These are phyloP conservation scores for Pelargonium cotyledonis DNA, from an alignment of 441 rosid genomes.

Conservation along the genomic window DNA sequence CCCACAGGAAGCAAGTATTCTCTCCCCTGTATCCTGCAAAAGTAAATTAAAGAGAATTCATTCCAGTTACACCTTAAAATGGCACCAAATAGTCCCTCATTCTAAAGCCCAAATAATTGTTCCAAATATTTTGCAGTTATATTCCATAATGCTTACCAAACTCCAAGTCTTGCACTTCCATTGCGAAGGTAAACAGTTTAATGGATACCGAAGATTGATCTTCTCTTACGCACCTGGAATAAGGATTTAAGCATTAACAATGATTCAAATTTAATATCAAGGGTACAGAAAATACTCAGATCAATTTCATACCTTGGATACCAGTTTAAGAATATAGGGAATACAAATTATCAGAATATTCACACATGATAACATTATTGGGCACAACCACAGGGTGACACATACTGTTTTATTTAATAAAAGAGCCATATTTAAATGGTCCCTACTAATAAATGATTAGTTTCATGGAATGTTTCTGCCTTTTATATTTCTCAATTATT, in stretches of 20 bases:
- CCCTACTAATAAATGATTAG: no score
- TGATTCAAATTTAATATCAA: not conserved
- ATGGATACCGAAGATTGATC: slow-evolving; percentile 84
- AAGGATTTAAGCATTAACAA: slow-evolving; percentile 13
- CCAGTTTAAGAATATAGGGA: not conserved
- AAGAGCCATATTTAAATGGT: no score
- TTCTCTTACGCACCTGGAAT: slow-evolving; percentile 79
- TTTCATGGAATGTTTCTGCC: no score
- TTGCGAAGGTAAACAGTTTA: slow-evolving; percentile 75
- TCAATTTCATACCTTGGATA: not conserved
- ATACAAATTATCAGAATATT: not conserved
- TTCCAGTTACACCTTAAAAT: not conserved
- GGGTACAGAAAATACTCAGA: not conserved
- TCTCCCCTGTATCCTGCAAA: slow-evolving; percentile 73
- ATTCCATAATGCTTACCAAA: slow-evolving; percentile 55
- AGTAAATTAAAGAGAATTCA: slow-evolving; percentile 17
- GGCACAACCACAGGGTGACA: no score
- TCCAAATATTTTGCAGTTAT: not conserved
- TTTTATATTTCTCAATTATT: no score
- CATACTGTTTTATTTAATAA: no score
- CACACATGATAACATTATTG: not conserved
- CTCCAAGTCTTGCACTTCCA: slow-evolving; percentile 95
- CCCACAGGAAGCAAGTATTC: slow-evolving; percentile 92
- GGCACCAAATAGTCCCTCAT: slow-evolving; percentile 1
- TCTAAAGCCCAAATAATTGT: slow-evolving; percentile 7